These are phyloP conservation scores for Trypanosoma lewisi DNA, from an alignment of 208 protist species.

Conservation along the genomic window DNA sequence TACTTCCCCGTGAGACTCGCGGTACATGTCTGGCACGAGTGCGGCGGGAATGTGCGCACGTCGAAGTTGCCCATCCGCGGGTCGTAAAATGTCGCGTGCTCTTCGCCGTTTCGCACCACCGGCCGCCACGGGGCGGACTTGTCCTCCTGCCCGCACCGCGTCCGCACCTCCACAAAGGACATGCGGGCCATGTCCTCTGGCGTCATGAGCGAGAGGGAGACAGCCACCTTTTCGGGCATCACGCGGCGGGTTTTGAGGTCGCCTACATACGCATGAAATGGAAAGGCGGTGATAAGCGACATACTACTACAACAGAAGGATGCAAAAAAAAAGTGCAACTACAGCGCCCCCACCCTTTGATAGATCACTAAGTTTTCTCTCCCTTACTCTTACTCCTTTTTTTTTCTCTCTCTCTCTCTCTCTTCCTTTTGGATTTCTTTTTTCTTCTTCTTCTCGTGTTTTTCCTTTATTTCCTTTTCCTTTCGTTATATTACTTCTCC, in stretches of 20 bases:
- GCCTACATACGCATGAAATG: constrained; percentile 77
- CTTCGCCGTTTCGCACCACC: constrained; percentile 37
- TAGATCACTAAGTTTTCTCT: too few relatives aligned
- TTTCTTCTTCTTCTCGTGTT: too few relatives aligned
- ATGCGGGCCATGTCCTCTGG: constrained; percentile 80
- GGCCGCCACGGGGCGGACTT: constrained; percentile 53
- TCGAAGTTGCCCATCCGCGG: constrained; percentile 91
- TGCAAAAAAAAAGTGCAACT: not conserved
- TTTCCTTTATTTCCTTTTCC: too few relatives aligned
- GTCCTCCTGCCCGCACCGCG: constrained; percentile 68
- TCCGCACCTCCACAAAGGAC: constrained; percentile 78
- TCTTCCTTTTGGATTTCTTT: constrained; percentile 2
- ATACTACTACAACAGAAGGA: constrained; percentile 26
- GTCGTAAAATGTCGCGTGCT: constrained; percentile 80
- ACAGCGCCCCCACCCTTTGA: too few relatives aligned
- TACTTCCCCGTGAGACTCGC: constrained; percentile 50
- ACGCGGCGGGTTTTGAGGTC: constrained; percentile 79
- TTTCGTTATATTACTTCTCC: too few relatives aligned
- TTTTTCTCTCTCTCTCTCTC: too few relatives aligned
- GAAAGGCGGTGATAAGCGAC: constrained; percentile 87
- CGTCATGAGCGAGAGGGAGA: constrained; percentile 82
- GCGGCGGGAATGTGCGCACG: constrained; percentile 62
- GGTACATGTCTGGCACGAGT: constrained; percentile 82
- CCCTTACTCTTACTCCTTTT: too few relatives aligned
- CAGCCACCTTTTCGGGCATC: constrained; percentile 54